Evolutionary conservation across 2,329 filamentous ascomycete genomes (phyloP), one percentile per base, ranked within the genome.

Genomic region (Aspergillus fumigatus): DNA sequence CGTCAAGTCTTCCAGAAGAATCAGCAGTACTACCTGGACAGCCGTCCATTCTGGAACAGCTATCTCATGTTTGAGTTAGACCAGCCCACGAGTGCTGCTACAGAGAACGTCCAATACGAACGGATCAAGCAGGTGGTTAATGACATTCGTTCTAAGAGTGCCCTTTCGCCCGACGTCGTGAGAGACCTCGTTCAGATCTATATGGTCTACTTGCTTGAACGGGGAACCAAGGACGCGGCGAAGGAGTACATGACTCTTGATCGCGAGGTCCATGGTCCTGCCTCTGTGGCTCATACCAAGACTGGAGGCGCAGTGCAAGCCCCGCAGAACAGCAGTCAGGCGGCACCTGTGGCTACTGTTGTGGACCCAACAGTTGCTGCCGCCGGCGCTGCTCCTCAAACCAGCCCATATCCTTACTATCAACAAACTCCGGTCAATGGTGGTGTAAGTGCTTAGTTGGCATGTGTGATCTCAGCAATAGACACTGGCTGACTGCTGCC

Each of bases 61-160:
- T 97, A 92, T 80, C 83, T 97, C 54, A 80, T 88, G 57, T 96
- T 99, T 68, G 94, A 99, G 77, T 80, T 95, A 50, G 86, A 89
- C 55, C 92, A 96, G 72, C 88, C 90, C 10, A 88, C 87, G 1
- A 86, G 79, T 59, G 76, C 80, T 1, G 83, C 86, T 51, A 80
- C 82, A 2, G 89, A 93, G 67, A 65, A 79, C 1, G 78, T 84
- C 55, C 85, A 91, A 55, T 85, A 86, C 52, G 80, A 86, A 62
- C 87, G 87, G n/a, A 85, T 97, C 69, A 90, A 90, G 76, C 82
- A 87, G 53, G 88, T 97, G 11, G 85, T 93, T 67, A 83, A 89
- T 23, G 85, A 90, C 65, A 83, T 96, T 66, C 83, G 88, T 35
- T 79, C 81, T 50, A 90, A 88, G 75, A 92, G 88, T 63, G 84